A percentile compares a stretch with the other conserved stretches of the same genome.
Conservation (phyloP, 306 rosid genomes). For the Dryas octopetala region DNA sequence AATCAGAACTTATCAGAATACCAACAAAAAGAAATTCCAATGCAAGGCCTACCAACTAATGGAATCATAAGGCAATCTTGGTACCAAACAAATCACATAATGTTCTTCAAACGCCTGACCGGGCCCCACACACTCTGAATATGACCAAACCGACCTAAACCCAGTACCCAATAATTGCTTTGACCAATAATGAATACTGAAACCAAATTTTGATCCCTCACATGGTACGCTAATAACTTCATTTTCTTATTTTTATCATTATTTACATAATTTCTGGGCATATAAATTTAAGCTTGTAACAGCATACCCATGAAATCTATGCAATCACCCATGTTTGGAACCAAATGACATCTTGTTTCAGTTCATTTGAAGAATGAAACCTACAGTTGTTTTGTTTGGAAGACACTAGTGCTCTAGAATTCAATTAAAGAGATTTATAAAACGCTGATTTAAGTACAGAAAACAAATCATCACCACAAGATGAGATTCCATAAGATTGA, state of each 20-base stretch:
- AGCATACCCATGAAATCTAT: not conserved
- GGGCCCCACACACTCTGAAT: not conserved
- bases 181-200: not conserved
- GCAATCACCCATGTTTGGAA: too few species aligned
- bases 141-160: not conserved
- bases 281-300: not conserved
- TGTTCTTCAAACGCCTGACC: not conserved
- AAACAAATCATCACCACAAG: not conserved
- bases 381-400: not conserved
- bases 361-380: not conserved
- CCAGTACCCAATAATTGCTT: not conserved
- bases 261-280: not conserved
- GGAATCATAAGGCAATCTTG: not conserved
- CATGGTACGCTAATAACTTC: too few species aligned
- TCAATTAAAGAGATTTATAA: not conserved
- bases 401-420: not conserved
- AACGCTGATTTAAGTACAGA: not conserved
- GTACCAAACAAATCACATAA: not conserved
- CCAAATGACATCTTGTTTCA: not conserved
- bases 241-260: too few species aligned
- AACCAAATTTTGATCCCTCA: not conserved
- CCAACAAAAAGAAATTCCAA: not conserved
- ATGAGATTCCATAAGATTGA: too few species aligned
- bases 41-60: not conserved
- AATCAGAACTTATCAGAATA: not conserved